Base-by-base conservation (phyloP, 306 rosid genomes). In the Acacia acuminata region DNA sequence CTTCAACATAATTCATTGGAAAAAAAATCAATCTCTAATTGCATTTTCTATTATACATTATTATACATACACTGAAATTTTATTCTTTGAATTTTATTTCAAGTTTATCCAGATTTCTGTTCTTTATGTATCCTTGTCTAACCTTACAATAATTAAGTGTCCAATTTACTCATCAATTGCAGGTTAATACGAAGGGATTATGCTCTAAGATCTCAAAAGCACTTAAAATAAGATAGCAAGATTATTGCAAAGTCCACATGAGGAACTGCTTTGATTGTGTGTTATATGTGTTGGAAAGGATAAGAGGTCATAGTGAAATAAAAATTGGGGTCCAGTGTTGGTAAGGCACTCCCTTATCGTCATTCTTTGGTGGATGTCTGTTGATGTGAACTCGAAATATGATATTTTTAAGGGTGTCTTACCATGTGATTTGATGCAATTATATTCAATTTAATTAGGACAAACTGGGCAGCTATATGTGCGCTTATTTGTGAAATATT, bases 1-100 rank as follows among this genome's bases (percentile, higher is more conserved):
- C 19, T 48, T 48, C 20, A 3, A 47, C 3, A 12, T 12, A 47
- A 48, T 48, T 48, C 55, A 48, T 13, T 15, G 20, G 4, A 48
- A 48, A 45, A 45, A 48, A 14, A 0, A 3, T 2, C 1, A 48
- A 3, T 13, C 20, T 15, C 55, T 48, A 48, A 48, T 15, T 15
- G 5, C 19, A 48, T 48, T 48, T 14, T 48, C 20, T 48, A 48
- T 48, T 5, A 14, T 3, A 30, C 2, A 2, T 30, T 3, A 30
- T 3, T 30, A n/a, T n/a, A n/a, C n/a, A n/a, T 30, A 30, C 2
- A 2, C 2, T 30, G 0, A 3, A 0, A 3, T 2, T 7, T 15
- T n/a, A n/a, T n/a, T n/a, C n/a, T n/a, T n/a, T n/a, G 20, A 48
- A 48, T 14, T 48, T 3, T 15, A 15, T 48, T 48, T 48, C 55